These are phyloP conservation scores for Singerocomus inundabilis DNA, from an alignment of 1,284 basidiomycete genomes.

Conservation along the genomic window DNA sequence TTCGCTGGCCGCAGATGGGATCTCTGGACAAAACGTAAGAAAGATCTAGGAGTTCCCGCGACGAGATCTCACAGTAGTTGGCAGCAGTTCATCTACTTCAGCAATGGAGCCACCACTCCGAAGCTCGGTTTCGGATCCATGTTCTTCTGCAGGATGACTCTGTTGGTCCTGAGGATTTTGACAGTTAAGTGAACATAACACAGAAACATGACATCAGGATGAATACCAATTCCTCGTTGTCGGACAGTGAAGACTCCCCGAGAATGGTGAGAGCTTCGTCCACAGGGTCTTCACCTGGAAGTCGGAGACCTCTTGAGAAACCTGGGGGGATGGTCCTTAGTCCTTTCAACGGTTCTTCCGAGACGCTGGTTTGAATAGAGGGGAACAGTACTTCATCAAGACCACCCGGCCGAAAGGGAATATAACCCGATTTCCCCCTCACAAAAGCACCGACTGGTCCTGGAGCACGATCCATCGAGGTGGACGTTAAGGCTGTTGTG, in stretches of 20 bases:
- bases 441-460: conserved; percentile 81
- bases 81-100: conserved; percentile 82
- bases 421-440: conserved; percentile 87
- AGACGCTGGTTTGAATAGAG: conserved; percentile 34
- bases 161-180: conserved; percentile 18
- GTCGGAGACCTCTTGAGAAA: conserved; percentile 62
- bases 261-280: conserved; percentile 44
- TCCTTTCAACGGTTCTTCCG: conserved; percentile 41
- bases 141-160: conserved; percentile 11
- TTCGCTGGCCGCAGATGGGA: conserved; percentile 56
- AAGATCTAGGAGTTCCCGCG: neutral
- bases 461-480: conserved; percentile 81
- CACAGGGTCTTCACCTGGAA: conserved; percentile 55
- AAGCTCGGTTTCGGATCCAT: conserved; percentile 21
- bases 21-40: conserved; percentile 38
- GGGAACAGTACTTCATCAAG: conserved; percentile 59
- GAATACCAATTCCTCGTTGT: conserved; percentile 18
- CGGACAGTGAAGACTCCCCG: conserved; percentile 25
- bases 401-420: conserved; percentile 92
- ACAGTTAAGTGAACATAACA: conserved; percentile 1
- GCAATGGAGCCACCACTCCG: conserved; percentile 23
- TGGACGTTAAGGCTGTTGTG: conserved; percentile 69
- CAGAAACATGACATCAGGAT: neutral
- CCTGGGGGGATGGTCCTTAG: conserved; percentile 63
- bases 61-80: conserved; percentile 63